phyloP scores from a whole-genome alignment of 306 rosid species.

The Citrullus mucosospermus region DNA sequence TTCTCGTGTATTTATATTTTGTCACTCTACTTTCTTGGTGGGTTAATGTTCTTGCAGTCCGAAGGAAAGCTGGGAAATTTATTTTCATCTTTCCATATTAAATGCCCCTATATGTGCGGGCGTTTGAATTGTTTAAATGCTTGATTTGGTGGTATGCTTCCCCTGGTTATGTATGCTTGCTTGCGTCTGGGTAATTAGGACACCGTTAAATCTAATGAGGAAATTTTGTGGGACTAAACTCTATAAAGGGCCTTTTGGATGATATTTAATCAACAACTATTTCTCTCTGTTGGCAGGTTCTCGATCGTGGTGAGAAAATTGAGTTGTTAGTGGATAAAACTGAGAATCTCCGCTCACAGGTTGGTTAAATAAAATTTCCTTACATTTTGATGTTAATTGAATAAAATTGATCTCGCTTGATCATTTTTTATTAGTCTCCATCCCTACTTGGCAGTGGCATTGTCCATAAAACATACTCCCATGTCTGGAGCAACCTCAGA shows the following conservation, averaged over 20 bases:
- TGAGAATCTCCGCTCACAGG: slow-evolving; percentile 95
- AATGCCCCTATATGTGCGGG: background rate
- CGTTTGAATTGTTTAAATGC: background rate
- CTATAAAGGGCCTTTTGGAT: background rate
- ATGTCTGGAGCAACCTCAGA: background rate
- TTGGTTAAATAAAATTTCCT: slow-evolving; percentile 11
- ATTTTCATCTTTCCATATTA: background rate
- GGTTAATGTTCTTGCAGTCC: background rate
- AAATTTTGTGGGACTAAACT: background rate
- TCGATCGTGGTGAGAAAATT: slow-evolving; percentile 94
- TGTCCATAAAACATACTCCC: background rate
- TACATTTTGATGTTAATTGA: background rate
- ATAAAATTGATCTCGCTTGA: background rate
- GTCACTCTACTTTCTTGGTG: background rate
- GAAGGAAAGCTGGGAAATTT: background rate
- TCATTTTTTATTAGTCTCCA: background rate
- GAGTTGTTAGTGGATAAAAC: slow-evolving; percentile 90
- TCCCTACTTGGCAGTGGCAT: background rate
- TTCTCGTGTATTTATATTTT: background rate
- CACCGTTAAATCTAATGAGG: background rate
- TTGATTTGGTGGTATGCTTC: background rate
- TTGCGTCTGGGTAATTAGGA: background rate
- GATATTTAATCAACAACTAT: background rate
- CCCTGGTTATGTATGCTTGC: background rate
- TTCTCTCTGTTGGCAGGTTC: slow-evolving; percentile 43